Base-by-base conservation (phyloP, 345 rosid genomes). In the Clarkia xantiana region DNA sequence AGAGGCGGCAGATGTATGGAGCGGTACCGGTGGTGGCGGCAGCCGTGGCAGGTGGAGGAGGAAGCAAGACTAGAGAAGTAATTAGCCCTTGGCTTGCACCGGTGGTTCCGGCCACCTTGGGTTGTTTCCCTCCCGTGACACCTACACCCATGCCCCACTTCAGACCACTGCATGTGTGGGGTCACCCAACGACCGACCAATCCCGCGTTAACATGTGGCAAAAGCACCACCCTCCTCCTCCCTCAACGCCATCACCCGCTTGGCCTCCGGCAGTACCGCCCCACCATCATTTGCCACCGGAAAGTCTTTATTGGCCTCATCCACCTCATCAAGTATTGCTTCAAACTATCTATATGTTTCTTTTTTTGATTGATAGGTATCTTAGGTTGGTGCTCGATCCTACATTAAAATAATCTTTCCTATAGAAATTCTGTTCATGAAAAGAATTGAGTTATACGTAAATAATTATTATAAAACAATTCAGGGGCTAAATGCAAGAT, bases 91-190 rank as follows among this genome's bases (percentile, higher is more conserved):
- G 82, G 94, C 59, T 62, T 53, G 77, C 53, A 16, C 41, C 22
- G 42, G 16, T 2, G 17, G 48, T 6, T 60, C 5, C 25, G 8
- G 36, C 60, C 3, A 66, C 85, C 36, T 67, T 91, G 62, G 96
- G 93, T 58, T 86, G 83, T 60, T 93, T 89, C 14, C 94, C 93
- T n/a, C 86, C 77, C 0, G 55, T 68, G 22, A 29, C 68, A 0
- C 56, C 66, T 12, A 14, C 18, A 15, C 59, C 80, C 41, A 49
- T 68, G 56, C 61, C 70, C 52, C 84, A 64, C 50, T 81, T 76
- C 44, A 70, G 86, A 74, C 96, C 93, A 5, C 68, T 84, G 52
- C 85, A 84, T 42, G 98, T 86, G 0, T 91, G 94, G 96, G 98
- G 98, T 39, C 96, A 91, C 64, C 98, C 98, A 12, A 51, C 75